Conservation (phyloP, 192 early-diverging fungal genomes). For the Gamsiella multidivaricata region DNA sequence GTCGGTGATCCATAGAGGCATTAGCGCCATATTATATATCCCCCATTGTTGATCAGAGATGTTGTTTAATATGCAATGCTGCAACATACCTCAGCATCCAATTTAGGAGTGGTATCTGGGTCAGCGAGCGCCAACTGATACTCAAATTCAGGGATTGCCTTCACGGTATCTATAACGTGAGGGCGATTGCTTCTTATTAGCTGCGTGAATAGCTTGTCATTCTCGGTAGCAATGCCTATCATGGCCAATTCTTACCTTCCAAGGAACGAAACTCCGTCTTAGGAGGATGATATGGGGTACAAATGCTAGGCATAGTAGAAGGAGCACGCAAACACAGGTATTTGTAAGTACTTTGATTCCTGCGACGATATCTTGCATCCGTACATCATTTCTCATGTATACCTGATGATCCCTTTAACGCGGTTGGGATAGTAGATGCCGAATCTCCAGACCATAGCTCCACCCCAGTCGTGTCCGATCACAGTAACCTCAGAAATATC, state of each 20-base stretch:
- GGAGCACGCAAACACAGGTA: too few relatives aligned
- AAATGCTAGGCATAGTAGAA: too few relatives aligned
- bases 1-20: too few relatives aligned
- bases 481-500: conserved; percentile 58
- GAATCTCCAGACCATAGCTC: conserved; percentile 50
- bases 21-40: too few relatives aligned
- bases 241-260: conserved; percentile 27
- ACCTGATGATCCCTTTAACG: conserved; percentile 47
- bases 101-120: conserved; percentile 10
- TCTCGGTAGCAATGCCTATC: too few relatives aligned
- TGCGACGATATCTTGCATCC: too few relatives aligned
- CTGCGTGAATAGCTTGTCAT: too few relatives aligned
- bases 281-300: conserved; percentile 38
- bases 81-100: conserved; percentile 5
- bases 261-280: not conserved
- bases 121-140: conserved; percentile 34
- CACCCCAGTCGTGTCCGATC: conserved; percentile 53
- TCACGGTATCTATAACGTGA: conserved; percentile 18
- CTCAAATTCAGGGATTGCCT: conserved; percentile 25
- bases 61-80: too few relatives aligned
- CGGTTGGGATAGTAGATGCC: conserved; percentile 36
- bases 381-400: too few relatives aligned
- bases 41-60: too few relatives aligned
- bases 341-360: too few relatives aligned
- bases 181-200: not conserved